Evolutionary conservation across 352 stramenopile genomes (phyloP).

Genomic region (Phytopythium sindhum): DNA sequence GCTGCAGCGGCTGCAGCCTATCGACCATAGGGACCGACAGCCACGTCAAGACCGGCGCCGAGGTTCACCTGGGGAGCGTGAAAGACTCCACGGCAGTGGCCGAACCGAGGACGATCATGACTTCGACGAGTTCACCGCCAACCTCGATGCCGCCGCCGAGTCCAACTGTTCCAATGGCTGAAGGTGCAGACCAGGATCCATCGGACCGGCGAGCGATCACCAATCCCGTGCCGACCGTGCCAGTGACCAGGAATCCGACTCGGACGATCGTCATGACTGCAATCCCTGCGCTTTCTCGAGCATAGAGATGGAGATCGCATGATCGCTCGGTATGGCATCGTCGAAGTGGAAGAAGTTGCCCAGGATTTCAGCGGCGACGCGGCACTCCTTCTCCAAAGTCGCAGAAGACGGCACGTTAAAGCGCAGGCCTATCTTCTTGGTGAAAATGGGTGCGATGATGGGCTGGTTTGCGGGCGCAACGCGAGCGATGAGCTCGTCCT

Average conservation of each 20-base stretch:
- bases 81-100: conserved; percentile 77
- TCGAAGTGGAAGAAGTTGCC: conserved; percentile 46
- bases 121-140: conserved; percentile 84
- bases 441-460: background rate
- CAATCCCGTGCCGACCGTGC: conserved; percentile 41
- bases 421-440: conserved; percentile 36
- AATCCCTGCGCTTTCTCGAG: conserved; percentile 26
- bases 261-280: conserved; percentile 30
- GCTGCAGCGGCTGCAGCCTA: conserved; percentile 44
- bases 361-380: conserved; percentile 37
- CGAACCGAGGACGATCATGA: conserved; percentile 88
- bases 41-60: conserved; percentile 76
- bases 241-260: conserved; percentile 29
- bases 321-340: conserved; percentile 26
- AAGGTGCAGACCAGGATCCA: conserved; percentile 79
- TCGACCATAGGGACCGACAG: conserved; percentile 70
- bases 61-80: conserved; percentile 71
- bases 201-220: conserved; percentile 60
- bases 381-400: conserved; percentile 35
- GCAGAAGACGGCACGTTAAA: conserved; percentile 31
- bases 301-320: conserved; percentile 24
- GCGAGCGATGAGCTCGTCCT: conserved; percentile 31
- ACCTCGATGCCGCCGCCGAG: conserved; percentile 63
- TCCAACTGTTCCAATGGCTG: conserved; percentile 77
- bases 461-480: background rate